Conservation (phyloP, 495 filamentous ascomycete genomes). For the Tetracladium marchalianum region DNA sequence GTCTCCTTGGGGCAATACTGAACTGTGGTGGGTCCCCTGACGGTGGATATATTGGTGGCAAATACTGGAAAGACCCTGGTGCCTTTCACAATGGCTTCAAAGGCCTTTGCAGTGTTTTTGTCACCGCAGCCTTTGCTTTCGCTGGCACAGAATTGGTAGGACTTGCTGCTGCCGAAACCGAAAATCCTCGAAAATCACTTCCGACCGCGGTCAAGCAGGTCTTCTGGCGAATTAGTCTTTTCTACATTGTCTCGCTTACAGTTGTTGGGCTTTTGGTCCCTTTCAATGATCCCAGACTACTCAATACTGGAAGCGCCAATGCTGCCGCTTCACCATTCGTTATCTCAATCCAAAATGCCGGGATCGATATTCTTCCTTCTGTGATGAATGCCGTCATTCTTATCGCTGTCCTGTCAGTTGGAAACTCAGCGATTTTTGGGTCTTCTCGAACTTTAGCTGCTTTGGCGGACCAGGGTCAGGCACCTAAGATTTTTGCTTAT, state of each 20-base stretch:
- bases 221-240: conserved; percentile 89
- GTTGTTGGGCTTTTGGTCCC: conserved; percentile 69
- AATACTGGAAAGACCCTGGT: conserved; percentile 74
- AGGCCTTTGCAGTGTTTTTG: conserved; percentile 86
- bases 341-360: conserved; percentile 74
- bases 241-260: conserved; percentile 69
- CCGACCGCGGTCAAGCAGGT: conserved; percentile 87
- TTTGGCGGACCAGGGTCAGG: conserved; percentile 76
- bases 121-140: conserved; percentile 88
- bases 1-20: conserved; percentile 67
- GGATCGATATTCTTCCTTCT: conserved; percentile 64
- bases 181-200: conserved; percentile 76
- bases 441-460: conserved; percentile 80
- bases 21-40: conserved; percentile 62
- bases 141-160: conserved; percentile 91
- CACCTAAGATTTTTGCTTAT: conserved; percentile 65
- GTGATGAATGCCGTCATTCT: conserved; percentile 89
- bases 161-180: conserved; percentile 78
- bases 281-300: conserved; percentile 50
- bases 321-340: conserved; percentile 80
- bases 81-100: conserved; percentile 92
- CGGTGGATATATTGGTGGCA: conserved; percentile 74
- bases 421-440: conserved; percentile 80
- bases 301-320: conserved; percentile 47
- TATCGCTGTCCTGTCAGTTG: conserved; percentile 78